Base-by-base conservation (phyloP, 2,329 filamentous ascomycete genomes). In the Venturia aucupariae region DNA sequence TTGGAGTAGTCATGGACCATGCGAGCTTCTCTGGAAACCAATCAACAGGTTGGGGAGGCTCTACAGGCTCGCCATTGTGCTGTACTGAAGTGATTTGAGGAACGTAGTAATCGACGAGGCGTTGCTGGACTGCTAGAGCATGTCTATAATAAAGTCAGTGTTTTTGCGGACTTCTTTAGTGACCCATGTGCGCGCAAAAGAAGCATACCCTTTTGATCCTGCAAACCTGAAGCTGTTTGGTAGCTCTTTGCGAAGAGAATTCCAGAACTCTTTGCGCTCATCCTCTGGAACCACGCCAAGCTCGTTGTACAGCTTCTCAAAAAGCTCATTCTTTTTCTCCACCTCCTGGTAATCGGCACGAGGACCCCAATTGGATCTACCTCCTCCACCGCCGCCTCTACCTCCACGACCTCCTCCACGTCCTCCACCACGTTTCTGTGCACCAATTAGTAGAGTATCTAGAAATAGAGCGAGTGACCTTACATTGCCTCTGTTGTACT, bases 221-320 rank as follows among this genome's bases (percentile, higher is more conserved):
- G 92, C 95, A 78, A 99, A 99, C 67, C 94, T 87, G 80, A 97
- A 99, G 77, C 92, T 97, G 79, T 97, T 97, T 64, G 94, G 94
- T 61, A 99, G 80, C 73, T 97, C 92, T 68, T 88, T 85, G 71
- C 86, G 85, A 74, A 97, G 80, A 0, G 89, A 85, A 44, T 84
- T 83, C 94, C 94, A 99, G 77, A 97, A 97, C 11, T 84, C 82
- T 65, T 86, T 81, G 71, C 84, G 86, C 78, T 97, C 93, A 57
- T 87, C 85, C 61, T 92, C 89, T 0, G 89, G 82, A 8, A 97
- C 79, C 66, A 92, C 84, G 6, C 90, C 82, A 38, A 92, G 81
- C 67, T 83, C 80, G 73, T 95, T 88, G 81, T 99, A 99, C 79
- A 89, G 97, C 68, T 82, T 81, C 78, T 97, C 89, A 68, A 96